phyloP scores from a whole-genome alignment of 2,329 filamentous ascomycete genomes.

The Leptoxyphium fumago region DNA sequence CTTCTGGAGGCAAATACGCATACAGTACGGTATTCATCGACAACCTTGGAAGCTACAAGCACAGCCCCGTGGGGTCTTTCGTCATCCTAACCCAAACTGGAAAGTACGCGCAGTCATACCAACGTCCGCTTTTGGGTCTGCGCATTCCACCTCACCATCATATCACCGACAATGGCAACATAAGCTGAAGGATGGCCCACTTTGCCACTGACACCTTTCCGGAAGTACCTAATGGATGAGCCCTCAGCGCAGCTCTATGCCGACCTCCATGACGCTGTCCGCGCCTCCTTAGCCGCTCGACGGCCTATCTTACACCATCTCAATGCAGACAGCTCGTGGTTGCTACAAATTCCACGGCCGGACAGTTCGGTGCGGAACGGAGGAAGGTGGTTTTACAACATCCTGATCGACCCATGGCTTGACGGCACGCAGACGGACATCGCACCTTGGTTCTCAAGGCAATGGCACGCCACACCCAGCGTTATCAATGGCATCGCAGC shows the following conservation, averaged over 20 bases:
- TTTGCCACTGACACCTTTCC: not conserved
- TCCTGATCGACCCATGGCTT: constrained; percentile 53
- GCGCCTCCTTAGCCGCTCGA: constrained; percentile 25
- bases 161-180: too few species aligned
- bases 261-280: constrained; percentile 27
- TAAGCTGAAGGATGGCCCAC: constrained; percentile 3
- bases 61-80: not conserved
- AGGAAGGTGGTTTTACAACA: constrained; percentile 44
- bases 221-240: constrained; percentile 10
- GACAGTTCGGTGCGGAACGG: constrained; percentile 25
- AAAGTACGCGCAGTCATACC: not conserved
- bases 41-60: not conserved
- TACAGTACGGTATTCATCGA: not conserved
- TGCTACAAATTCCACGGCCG: constrained; percentile 48
- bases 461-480: constrained; percentile 45
- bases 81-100: not conserved
- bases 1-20: too few species aligned
- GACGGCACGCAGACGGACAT: constrained; percentile 48
- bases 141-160: too few species aligned
- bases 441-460: constrained; percentile 49
- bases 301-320: constrained; percentile 47
- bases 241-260: constrained; percentile 26
- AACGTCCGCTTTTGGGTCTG: too few species aligned
- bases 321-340: constrained; percentile 53
- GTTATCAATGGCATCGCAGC: constrained; percentile 40